A percentile compares a stretch with the other conserved stretches of the same genome.
phyloP scores from a whole-genome alignment of 257 asterid genomes.

The Schizonepeta tenuifolia region DNA sequence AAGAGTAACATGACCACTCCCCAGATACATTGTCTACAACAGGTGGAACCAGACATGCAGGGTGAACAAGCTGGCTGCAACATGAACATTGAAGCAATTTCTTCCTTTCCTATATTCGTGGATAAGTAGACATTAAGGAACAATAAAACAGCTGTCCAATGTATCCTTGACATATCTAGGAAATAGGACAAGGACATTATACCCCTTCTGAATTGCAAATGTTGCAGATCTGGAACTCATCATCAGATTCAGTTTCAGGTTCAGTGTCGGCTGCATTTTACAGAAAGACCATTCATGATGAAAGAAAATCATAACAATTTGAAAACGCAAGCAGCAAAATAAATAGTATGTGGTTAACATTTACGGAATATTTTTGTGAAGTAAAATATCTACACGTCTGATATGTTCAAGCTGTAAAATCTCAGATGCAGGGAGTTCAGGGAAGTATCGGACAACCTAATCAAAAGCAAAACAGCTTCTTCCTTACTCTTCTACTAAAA shows the following conservation, averaged over 20 bases:
- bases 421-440: constrained; percentile 3
- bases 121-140: constrained; percentile 10
- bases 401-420: constrained; percentile 15
- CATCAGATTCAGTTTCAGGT: constrained; percentile 82
- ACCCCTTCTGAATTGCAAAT: constrained; percentile 95
- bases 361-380: neutral
- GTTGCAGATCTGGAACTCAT: constrained; percentile 93
- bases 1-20: constrained; percentile 93
- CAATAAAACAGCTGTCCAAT: constrained; percentile 5
- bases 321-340: neutral
- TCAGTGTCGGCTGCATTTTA: constrained; percentile 73
- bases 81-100: constrained; percentile 91
- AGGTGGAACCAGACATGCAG: constrained; percentile 87
- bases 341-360: neutral
- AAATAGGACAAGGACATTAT: constrained; percentile 17
- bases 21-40: constrained; percentile 59
- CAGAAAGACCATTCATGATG: constrained; percentile 32
- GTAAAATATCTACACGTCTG: constrained; percentile 4
- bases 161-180: constrained; percentile 21
- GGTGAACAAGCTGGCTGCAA: constrained; percentile 85
- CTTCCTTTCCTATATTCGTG: constrained; percentile 74
- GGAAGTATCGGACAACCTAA: neutral
- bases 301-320: constrained; percentile 22
- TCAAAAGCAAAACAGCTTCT: constrained; percentile 3
- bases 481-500: constrained; percentile 19